Percentiles rank a stretch among this genome's conserved stretches.
Evolutionary conservation across 805 yeast genomes (phyloP).

Genomic region (Candida morakotiae): DNA sequence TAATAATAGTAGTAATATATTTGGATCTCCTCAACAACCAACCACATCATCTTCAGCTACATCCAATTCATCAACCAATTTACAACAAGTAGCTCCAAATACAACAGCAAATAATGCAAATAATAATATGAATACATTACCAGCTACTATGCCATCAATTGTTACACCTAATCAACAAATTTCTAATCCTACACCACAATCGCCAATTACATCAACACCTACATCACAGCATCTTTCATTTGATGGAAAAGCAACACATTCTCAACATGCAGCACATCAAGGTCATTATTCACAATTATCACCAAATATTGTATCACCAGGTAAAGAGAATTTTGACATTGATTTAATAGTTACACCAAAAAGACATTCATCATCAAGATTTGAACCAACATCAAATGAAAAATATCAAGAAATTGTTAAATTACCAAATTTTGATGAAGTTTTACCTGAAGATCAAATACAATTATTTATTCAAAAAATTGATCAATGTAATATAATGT

Average conservation of each 20-base stretch:
- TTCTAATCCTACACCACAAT: slow-evolving; percentile 17
- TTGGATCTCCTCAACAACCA: slow-evolving; percentile 5
- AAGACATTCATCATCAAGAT: slow-evolving; percentile 87
- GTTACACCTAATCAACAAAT: slow-evolving; percentile 6
- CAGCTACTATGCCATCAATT: slow-evolving; percentile 7
- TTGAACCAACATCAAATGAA: slow-evolving; percentile 62
- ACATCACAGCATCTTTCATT: not conserved
- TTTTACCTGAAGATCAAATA: slow-evolving; percentile 70
- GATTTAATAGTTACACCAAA: slow-evolving; percentile 79
- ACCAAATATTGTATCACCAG: slow-evolving; percentile 48
- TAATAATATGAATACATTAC: not conserved
- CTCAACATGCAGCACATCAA: slow-evolving; percentile 16
- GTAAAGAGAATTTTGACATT: slow-evolving; percentile 64
- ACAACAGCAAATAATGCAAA: slow-evolving; percentile 7
- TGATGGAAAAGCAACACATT: slow-evolving; percentile 14
- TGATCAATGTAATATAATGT: slow-evolving; percentile 91
- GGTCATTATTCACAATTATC: slow-evolving; percentile 18
- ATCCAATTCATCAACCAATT: slow-evolving; percentile 9
- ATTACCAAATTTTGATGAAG: slow-evolving; percentile 86
- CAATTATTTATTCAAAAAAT: slow-evolving; percentile 81
- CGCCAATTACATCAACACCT: slow-evolving; percentile 17
- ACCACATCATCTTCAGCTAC: slow-evolving; percentile 7
- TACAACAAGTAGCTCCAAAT: slow-evolving; percentile 7
- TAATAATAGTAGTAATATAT: slow-evolving; percentile 1
- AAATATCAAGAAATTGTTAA: slow-evolving; percentile 50